Base-by-base conservation (phyloP, 208 protist species). In the Wallacemonas rigidus region DNA sequence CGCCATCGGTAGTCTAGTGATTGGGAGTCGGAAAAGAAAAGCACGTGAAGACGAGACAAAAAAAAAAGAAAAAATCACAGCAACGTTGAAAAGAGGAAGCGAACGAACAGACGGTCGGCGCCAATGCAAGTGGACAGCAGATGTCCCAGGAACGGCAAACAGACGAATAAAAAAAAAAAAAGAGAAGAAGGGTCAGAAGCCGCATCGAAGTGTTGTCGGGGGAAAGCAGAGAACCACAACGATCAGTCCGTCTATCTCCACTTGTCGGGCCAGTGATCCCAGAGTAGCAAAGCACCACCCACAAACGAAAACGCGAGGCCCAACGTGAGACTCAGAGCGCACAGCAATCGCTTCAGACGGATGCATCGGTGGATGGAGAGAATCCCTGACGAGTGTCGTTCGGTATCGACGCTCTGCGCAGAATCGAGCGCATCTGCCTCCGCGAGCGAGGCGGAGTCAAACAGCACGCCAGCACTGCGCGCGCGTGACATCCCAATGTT, bases 281-380 rank as follows among this genome's bases (percentile, higher is more conserved):
- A 76, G 11, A 83, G 70, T 1, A 89, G 14, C 35, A 82, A 74
- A 7, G 70, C 41, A 38, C 75, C 43, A 14, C 82, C 87, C 44
- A 77, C 67, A 6, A 79, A 12, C 1, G 83, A 84, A 60, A 85
- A 82, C n/a, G 61, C 67, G 26, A 89, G 4, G 3, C 87, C 87
- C 0, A 81, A 40, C 8, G 76, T 40, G 12, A 77, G 71, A 43
- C 77, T 79, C 14, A 87, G n/a, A 2, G 78, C 3, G 39, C 83
- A 74, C 38, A 92, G 54, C n/a, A 69, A 14, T 40, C 40, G 76
- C 67, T 81, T 81, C 53, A 81, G 9, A 8, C 76, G 76, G 61
- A 72, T 69, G 45, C 76, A 75, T 3, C 75, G 75, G 17, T 61
- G 50, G 56, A 26, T 5, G 38, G 56, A 62, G 7, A 62, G 43